Conservation (phyloP, 2,329 filamentous ascomycete genomes). For the Colletotrichum trifolii region DNA sequence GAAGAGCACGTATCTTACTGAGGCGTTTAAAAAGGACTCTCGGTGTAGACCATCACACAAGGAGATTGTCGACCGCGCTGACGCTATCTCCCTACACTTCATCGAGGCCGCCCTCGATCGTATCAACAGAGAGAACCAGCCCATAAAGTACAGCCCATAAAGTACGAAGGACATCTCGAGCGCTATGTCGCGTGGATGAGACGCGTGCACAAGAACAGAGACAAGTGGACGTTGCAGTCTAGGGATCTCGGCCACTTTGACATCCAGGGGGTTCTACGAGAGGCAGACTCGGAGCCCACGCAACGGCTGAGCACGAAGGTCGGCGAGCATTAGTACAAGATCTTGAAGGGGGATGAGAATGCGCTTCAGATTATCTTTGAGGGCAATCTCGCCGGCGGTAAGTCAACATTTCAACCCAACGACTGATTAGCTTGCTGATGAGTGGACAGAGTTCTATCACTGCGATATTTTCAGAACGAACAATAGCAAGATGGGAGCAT, state of each 20-base stretch:
- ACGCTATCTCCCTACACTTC: constrained; percentile 16
- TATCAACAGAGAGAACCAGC: not conserved
- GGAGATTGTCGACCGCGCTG: constrained; percentile 7
- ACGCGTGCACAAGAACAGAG: not conserved
- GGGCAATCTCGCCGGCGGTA: constrained; percentile 14
- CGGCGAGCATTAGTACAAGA: constrained; percentile 6
- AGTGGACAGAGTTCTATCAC: constrained; percentile 6
- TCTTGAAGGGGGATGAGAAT: constrained; percentile 14
- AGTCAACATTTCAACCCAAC: not conserved
- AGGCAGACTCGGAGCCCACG: constrained; percentile 10
- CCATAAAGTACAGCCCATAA: not conserved
- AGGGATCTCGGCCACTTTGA: not conserved
- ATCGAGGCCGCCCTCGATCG: constrained; percentile 1
- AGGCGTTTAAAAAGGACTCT: not conserved
- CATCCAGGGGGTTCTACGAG: not conserved
- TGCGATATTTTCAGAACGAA: not conserved
- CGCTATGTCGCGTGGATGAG: constrained; percentile 18
- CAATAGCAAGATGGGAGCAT: constrained; percentile 11
- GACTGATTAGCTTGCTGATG: too few species aligned
- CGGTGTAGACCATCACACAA: not conserved
- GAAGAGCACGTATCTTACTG: not conserved
- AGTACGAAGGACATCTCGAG: not conserved
- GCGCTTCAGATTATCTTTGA: constrained; percentile 18
- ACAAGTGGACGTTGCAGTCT: constrained; percentile 5
- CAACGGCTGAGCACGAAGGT: constrained; percentile 14